These are phyloP conservation scores for Termitomyces bulborhizus DNA, from an alignment of 768 basidiomycete species.

Conservation along the genomic window DNA sequence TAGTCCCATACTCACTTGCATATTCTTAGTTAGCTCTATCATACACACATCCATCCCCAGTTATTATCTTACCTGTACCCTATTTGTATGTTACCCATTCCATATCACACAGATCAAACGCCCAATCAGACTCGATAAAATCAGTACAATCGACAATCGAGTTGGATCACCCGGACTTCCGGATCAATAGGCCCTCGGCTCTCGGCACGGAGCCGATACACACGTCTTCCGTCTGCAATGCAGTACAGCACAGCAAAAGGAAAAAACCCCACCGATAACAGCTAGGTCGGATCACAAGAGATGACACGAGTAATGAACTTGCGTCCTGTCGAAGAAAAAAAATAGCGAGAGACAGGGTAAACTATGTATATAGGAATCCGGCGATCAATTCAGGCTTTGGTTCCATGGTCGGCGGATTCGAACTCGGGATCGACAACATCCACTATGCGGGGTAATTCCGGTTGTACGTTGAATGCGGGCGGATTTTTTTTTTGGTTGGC, in stretches of 20 bases:
- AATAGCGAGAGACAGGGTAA: too few species aligned
- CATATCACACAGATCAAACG: neutral
- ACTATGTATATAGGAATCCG: neutral
- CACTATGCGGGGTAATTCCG: too few species aligned
- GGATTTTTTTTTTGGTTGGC: too few species aligned
- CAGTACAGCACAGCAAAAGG: neutral
- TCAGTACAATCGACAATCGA: too few species aligned
- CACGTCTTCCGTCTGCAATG: neutral
- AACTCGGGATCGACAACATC: too few species aligned
- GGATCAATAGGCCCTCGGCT: neutral
- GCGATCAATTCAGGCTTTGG: neutral
- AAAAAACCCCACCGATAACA: neutral
- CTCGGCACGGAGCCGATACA: neutral
- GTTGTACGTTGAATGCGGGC: too few species aligned
- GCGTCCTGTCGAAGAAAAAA: too few species aligned
- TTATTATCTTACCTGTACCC: neutral
- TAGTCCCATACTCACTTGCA: neutral
- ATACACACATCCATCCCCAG: neutral
- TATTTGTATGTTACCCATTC: neutral
- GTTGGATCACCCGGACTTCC: neutral
- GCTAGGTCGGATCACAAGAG: neutral
- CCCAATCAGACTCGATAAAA: too few species aligned
- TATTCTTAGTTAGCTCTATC: neutral
- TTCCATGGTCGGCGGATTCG: too few species aligned
- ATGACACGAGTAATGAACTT: neutral